Base-by-base conservation (phyloP, 768 basidiomycete genomes). In the Multifurca ochricompacta region DNA sequence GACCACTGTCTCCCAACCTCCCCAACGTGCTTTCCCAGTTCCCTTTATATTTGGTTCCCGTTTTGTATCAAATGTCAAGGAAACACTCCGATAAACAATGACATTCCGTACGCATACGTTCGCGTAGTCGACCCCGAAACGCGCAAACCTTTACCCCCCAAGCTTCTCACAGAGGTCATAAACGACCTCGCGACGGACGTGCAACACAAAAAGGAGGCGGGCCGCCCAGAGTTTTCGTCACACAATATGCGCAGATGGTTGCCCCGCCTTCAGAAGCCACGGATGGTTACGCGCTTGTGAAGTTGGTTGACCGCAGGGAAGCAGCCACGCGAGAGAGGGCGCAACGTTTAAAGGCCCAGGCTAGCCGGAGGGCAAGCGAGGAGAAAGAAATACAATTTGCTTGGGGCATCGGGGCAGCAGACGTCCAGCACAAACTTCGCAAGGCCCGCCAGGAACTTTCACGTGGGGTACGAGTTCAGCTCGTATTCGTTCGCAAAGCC, bases 321-420 rank as follows among this genome's bases (percentile, higher is more conserved):
- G 44, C 40, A 14, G 46, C 48, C 27, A 48, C 49, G n/a, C 48
- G 51, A 42, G 58, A 54, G 53, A 54, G 37, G 30, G n/a, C 41
- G 0, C 44, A 46, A 19, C 60, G 60, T 30, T 16, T 44, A 21
- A 48, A 53, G 46, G 50, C 37, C 3, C 44, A 25, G 9, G 59
- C 30, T 13, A 49, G 54, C 19, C 53, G 53, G 10, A 60, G 32
- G 47, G 50, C 53, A 28, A 56, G 47, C 56, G 62, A 65, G 47
- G 49, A 59, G 40, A 71, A 72, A 61, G 67, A 72, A 54, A 61
- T 73, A 14, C 71, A 72, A 51, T 50, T 73, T 41, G 67, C 72
- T 3, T 73, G 71, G 71, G 63, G 62, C 19, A 64, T 68, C 19
- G 65, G 62, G 19, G n/a, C 53, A 14, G 64, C 64, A 19, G 72